Evolutionary conservation across 495 filamentous ascomycete genomes (phyloP).

Genomic region (Ramalina peruviana): DNA sequence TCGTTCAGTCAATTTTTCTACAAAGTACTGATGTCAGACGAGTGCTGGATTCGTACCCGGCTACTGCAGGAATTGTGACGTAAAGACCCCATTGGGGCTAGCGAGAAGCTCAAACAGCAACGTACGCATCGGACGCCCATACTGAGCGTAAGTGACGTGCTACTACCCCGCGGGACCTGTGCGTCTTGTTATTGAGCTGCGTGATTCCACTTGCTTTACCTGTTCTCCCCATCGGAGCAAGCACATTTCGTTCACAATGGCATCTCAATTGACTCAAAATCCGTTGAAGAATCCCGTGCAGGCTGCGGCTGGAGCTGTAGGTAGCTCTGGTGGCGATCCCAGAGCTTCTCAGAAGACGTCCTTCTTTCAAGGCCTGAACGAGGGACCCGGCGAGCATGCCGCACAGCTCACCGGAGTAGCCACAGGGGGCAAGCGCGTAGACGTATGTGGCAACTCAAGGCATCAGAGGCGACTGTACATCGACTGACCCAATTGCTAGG

Average conservation of each 20-base stretch:
- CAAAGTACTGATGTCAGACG: too few species aligned
- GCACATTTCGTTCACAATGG: neutral
- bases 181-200: too few species aligned
- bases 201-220: too few species aligned
- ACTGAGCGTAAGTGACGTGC: too few species aligned
- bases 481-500: slow-evolving; percentile 2
- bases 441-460: slow-evolving; percentile 10
- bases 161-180: too few species aligned
- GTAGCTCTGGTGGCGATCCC: slow-evolving; percentile 18
- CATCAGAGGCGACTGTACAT: neutral
- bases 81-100: too few species aligned
- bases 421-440: slow-evolving; percentile 30
- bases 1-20: too few species aligned
- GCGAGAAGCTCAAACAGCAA: too few species aligned
- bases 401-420: slow-evolving; percentile 38
- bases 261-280: neutral
- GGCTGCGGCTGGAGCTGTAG: slow-evolving; percentile 20
- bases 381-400: slow-evolving; percentile 40
- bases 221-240: too few species aligned
- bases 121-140: too few species aligned
- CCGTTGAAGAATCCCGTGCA: slow-evolving; percentile 18
- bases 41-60: too few species aligned
- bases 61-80: too few species aligned
- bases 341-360: slow-evolving; percentile 18
- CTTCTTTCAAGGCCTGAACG: slow-evolving; percentile 34